phyloP scores from a whole-genome alignment of 441 rosid genomes.

The Melastoma candidum region DNA sequence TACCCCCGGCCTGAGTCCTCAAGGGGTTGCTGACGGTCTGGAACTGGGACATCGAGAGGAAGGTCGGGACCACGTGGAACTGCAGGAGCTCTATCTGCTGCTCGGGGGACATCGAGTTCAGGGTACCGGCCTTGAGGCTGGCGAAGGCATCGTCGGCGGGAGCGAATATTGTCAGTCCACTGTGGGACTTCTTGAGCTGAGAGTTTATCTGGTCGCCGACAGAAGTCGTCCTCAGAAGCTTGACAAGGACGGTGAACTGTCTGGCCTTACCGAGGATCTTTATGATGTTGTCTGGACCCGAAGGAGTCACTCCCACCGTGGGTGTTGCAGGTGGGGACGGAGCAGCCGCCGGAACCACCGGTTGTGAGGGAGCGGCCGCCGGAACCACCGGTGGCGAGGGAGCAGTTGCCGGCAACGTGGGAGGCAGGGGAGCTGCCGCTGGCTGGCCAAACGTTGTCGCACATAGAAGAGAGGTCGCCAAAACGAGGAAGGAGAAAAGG shows the following conservation, averaged over 20 bases:
- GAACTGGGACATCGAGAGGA: constrained; percentile 46
- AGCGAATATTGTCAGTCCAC: constrained; percentile 76
- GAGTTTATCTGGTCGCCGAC: constrained; percentile 46
- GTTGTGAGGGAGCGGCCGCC: constrained; percentile 3
- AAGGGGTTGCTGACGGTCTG: constrained; percentile 82
- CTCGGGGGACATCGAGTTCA: constrained; percentile 50
- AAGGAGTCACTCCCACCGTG: constrained; percentile 32
- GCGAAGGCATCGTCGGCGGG: constrained; percentile 64
- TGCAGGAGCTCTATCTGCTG: constrained; percentile 60
- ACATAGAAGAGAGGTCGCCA: constrained; percentile 10
- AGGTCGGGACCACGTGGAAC: constrained; percentile 65
- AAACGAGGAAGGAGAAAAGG: too few relatives aligned
- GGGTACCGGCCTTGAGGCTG: constrained; percentile 52
- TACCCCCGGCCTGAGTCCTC: constrained; percentile 72
- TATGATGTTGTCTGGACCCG: constrained; percentile 61
- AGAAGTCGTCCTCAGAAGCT: constrained; percentile 55
- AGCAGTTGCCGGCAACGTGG: constrained; percentile 7
- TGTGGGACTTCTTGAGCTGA: constrained; percentile 72
- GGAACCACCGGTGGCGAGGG: neutral
- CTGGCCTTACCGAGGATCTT: constrained; percentile 72
- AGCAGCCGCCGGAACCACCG: constrained; percentile 10
- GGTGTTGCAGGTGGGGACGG: constrained; percentile 26
- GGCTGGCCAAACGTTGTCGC: constrained; percentile 33
- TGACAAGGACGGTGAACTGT: constrained; percentile 52
- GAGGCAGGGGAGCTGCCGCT: constrained; percentile 29